phyloP scores from a whole-genome alignment of 106 monocot genomes.

The Acanthochlamys bracteata region DNA sequence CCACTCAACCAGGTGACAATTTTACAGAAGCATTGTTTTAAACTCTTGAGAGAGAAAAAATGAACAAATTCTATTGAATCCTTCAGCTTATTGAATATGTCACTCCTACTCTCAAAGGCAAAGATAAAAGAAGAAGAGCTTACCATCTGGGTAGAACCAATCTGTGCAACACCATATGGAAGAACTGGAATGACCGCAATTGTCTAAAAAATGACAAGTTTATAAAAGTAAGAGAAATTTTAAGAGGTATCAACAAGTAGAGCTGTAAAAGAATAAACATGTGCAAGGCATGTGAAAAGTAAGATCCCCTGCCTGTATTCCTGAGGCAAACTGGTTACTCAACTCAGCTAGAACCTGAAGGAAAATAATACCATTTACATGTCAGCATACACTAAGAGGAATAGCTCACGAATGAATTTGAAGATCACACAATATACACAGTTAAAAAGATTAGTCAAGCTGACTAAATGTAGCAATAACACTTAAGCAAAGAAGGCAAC shows the following conservation, averaged over 20 bases:
- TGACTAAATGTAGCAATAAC: no score
- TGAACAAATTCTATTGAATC: no score
- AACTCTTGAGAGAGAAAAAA: no score
- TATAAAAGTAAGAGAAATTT: not conserved
- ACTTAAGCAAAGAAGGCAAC: no score
- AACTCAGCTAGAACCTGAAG: slow-evolving; percentile 49
- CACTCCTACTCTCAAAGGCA: not conserved
- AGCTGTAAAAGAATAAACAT: not conserved
- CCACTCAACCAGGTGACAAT: no score
- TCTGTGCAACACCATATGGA: slow-evolving; percentile 70
- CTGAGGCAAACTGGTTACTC: slow-evolving; percentile 41
- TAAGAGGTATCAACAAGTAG: not conserved
- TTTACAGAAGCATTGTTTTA: no score
- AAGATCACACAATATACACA: no score
- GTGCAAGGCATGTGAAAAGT: not conserved
- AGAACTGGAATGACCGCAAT: slow-evolving; percentile 61
- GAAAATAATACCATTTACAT: not conserved
- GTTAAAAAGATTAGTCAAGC: no score
- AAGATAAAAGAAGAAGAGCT: not conserved
- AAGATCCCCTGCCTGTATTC: slow-evolving; percentile 48
- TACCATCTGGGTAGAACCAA: slow-evolving; percentile 75
- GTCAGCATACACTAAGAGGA: no score
- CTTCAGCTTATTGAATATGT: not conserved
- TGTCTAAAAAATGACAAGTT: slow-evolving; percentile 36
- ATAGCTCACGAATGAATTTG: no score